Base-by-base conservation (phyloP, 495 filamentous ascomycete species). In the Parathielavia hyrcaniae region DNA sequence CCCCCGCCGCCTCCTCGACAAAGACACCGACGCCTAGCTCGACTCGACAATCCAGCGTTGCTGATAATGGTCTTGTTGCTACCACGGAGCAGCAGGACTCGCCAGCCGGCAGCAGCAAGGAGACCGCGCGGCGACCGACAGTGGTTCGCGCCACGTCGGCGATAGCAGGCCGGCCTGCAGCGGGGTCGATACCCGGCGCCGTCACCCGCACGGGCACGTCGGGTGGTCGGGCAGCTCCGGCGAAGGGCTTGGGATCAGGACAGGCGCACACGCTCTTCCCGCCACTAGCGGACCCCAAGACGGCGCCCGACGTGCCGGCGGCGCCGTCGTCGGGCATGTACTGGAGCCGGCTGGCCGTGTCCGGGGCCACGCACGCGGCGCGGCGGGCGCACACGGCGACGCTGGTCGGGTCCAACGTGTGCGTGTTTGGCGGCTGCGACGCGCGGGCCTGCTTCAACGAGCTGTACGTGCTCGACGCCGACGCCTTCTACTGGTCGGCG, bases 241-340 rank as follows among this genome's bases (percentile, higher is more conserved):
- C 69, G 1, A 67, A 67, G n/a, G 64, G 70, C 11, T 66, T 67
- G 4, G 70, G 3, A 30, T 2, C 26, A 30, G 26, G 6, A 6
- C 26, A 72, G 20, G 62, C 64, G 30, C 66, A 79, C 58, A 69
- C 71, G 3, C 58, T 71, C 0, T 81, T 79, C 57, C 83, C 83
- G 17, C 79, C 81, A 35, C 69, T 85, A 11, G 77, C 77, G 41
- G 79, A 82, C 64, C 77, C 81, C 9, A 67, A 71, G 30, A 82
- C 76, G 17, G 79, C 81, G 13, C 76, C 81, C 13, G 77, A 84
- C 46, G 82, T 85, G 20, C 76, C 75, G 5, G 71, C 75, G 4
- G 81, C 83, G 11, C 83, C 83, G n/a, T 80, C 83, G 17, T 81
- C 79, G 44, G 83, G 83, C 46, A 86, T 86, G 83, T 86, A 86